phyloP scores from a whole-genome alignment of 176 grass and related monocot genomes.

The Eragrostis curvula region DNA sequence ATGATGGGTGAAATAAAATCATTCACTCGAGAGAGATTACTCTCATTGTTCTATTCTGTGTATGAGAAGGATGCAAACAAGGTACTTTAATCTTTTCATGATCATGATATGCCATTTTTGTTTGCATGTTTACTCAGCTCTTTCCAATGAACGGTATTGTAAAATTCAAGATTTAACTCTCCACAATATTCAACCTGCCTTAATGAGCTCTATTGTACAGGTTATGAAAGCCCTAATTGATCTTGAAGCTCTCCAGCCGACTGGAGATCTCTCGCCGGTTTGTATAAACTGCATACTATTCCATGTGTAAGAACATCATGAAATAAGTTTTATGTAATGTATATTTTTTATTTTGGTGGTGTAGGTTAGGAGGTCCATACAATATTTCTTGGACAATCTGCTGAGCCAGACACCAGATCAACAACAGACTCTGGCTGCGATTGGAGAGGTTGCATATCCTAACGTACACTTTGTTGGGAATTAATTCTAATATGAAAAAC shows the following conservation, averaged over 20 bases:
- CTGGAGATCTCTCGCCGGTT: slow-evolving; percentile 93
- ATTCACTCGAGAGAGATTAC: slow-evolving; percentile 90
- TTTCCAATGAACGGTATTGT: slow-evolving; percentile 15
- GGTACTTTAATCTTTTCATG: slow-evolving; percentile 54
- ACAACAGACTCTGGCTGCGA: slow-evolving; percentile 83
- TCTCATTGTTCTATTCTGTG: slow-evolving; percentile 92
- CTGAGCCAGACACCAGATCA: slow-evolving; percentile 79
- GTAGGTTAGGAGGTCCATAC: slow-evolving; percentile 92
- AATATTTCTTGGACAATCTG: slow-evolving; percentile 91
- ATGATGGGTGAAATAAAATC: slow-evolving; percentile 99
- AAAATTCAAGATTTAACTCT: slow-evolving; percentile 21
- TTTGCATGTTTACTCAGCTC: not conserved
- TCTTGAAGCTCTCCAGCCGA: slow-evolving; percentile 88
- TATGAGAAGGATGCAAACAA: slow-evolving; percentile 98
- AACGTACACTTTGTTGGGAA: not conserved
- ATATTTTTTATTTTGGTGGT: slow-evolving; percentile 32
- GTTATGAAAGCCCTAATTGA: slow-evolving; percentile 95
- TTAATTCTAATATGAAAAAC: slow-evolving; percentile 8
- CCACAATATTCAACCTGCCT: not conserved
- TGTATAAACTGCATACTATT: slow-evolving; percentile 47
- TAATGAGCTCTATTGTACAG: slow-evolving; percentile 49
- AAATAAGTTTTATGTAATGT: slow-evolving; percentile 14
- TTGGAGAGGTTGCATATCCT: slow-evolving; percentile 77
- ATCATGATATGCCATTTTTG: not conserved
- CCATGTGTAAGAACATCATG: not conserved